Percentiles rank a stretch among this genome's conserved stretches.
Conservation (phyloP, 2,329 filamentous ascomycete genomes). For the Penicillium nordicum region DNA sequence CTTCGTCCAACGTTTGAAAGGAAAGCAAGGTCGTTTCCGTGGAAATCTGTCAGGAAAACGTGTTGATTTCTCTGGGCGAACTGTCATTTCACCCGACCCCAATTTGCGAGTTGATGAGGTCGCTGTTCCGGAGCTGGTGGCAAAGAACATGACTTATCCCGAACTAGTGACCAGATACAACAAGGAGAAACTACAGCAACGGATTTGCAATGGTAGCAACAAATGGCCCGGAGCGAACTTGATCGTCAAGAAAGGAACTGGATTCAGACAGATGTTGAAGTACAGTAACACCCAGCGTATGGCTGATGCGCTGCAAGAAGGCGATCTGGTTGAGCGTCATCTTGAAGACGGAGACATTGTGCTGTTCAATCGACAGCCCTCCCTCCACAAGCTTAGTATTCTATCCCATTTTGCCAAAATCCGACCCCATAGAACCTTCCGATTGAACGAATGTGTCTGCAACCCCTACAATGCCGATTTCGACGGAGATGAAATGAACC, state of each 20-base stretch:
- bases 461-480: slow-evolving; percentile 99
- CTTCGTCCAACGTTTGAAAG: slow-evolving; percentile 92
- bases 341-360: slow-evolving; percentile 94
- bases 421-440: slow-evolving; percentile 90
- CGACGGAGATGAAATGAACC: slow-evolving; percentile 98
- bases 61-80: slow-evolving; percentile 96
- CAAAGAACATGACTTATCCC: slow-evolving; percentile 92
- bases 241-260: slow-evolving; percentile 67
- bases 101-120: slow-evolving; percentile 93
- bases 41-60: slow-evolving; percentile 97
- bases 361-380: slow-evolving; percentile 96
- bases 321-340: slow-evolving; percentile 90
- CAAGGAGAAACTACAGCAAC: slow-evolving; percentile 71
- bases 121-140: slow-evolving; percentile 85
- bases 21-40: slow-evolving; percentile 94
- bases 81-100: slow-evolving; percentile 95
- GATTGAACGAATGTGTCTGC: slow-evolving; percentile 96
- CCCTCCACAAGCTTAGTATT: slow-evolving; percentile 97
- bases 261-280: slow-evolving; percentile 71
- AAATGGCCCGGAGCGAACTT: slow-evolving; percentile 86
- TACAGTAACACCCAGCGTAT: slow-evolving; percentile 68
- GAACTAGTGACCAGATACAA: slow-evolving; percentile 85
- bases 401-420: slow-evolving; percentile 93
- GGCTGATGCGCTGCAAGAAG: slow-evolving; percentile 72
- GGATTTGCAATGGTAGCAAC: slow-evolving; percentile 70